Percentiles rank a stretch among this genome's conserved stretches.
Conservation (phyloP, 176 grass and related monocot genomes). For the Carex kokanica region DNA sequence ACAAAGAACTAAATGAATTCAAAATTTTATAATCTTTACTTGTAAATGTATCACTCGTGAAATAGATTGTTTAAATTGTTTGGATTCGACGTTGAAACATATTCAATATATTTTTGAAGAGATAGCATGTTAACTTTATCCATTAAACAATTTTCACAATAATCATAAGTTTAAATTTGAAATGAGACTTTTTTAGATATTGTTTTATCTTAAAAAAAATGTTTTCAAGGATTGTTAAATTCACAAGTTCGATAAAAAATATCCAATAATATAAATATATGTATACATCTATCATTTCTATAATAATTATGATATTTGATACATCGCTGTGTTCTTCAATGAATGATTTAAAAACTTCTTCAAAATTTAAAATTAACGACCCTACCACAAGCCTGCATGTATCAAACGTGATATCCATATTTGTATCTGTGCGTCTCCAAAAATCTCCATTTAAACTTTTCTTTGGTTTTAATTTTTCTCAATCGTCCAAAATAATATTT, state of each 20-base stretch:
- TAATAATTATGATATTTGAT: background rate
- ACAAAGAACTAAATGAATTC: too few species aligned
- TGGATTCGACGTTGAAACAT: too few species aligned
- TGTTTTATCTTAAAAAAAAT: background rate
- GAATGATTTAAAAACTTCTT: background rate
- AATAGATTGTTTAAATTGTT: too few species aligned
- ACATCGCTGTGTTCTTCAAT: background rate
- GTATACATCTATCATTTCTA: background rate
- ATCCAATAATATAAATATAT: too few species aligned
- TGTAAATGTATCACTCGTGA: too few species aligned
- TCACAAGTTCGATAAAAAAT: too few species aligned
- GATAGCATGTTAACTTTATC: too few species aligned
- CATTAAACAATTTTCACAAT: background rate
- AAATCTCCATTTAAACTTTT: background rate
- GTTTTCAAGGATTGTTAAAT: too few species aligned
- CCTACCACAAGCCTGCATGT: background rate
- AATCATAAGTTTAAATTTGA: background rate
- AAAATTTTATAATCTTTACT: too few species aligned
- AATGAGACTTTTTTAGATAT: background rate
- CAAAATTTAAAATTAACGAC: background rate
- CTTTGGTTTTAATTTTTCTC: background rate
- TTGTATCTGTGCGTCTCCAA: background rate
- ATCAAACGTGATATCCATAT: background rate
- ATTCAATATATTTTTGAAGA: too few species aligned
- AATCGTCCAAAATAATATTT: background rate